A percentile compares a stretch with the other conserved stretches of the same genome.
Evolutionary conservation across 2,329 filamentous ascomycete genomes (phyloP).

Genomic region (Chrysoporthe deuterocubensis): DNA sequence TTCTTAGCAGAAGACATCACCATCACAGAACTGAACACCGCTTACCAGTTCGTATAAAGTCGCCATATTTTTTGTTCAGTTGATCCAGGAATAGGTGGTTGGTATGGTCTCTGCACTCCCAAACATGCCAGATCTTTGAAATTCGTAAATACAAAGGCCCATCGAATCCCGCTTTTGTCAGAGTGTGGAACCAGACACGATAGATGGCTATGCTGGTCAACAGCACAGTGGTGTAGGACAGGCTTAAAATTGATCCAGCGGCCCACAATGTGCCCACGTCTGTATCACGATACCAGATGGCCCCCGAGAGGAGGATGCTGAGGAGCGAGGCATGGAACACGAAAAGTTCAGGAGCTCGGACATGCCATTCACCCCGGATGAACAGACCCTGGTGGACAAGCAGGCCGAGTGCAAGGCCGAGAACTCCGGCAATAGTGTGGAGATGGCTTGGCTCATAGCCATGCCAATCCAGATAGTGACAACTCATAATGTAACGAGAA

Average conservation of each 20-base stretch:
- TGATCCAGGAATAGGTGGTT: conserved; percentile 33
- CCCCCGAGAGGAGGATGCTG: not conserved
- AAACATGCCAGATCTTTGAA: conserved; percentile 42
- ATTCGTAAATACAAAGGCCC: not conserved
- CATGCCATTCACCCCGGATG: not conserved
- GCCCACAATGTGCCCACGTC: not conserved
- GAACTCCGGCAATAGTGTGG: not conserved
- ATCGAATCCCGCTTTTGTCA: not conserved
- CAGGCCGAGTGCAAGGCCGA: not conserved
- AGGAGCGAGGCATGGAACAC: not conserved
- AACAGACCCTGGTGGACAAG: not conserved
- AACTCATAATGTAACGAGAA: not conserved
- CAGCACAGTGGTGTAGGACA: not conserved
- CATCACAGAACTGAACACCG: not conserved
- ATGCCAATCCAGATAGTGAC: not conserved
- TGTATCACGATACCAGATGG: not conserved
- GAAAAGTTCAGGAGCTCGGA: not conserved
- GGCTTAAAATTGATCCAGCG: not conserved
- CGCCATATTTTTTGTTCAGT: conserved; percentile 33
- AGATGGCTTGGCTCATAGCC: not conserved
- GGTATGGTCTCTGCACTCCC: conserved; percentile 32
- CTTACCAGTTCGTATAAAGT: conserved; percentile 36
- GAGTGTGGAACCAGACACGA: not conserved
- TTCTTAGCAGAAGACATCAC: too few species aligned
- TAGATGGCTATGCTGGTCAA: not conserved